These are phyloP conservation scores for Lumnitzera littorea DNA, from an alignment of 345 rosid genomes.

Conservation along the genomic window DNA sequence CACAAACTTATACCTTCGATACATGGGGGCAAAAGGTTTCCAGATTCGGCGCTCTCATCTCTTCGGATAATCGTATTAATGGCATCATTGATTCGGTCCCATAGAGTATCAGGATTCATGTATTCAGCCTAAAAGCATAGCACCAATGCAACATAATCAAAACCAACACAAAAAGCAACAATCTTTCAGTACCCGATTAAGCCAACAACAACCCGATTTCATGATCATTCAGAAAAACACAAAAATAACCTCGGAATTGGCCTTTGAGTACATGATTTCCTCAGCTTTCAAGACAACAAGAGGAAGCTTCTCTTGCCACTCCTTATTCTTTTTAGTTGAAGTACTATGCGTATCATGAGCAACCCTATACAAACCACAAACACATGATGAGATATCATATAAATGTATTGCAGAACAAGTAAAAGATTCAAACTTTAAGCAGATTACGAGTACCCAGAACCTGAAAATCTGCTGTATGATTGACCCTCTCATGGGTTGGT, in stretches of 20 bases:
- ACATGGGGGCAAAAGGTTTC: constrained; percentile 91
- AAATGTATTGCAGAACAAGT: constrained; percentile 7
- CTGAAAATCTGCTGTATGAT: constrained; percentile 89
- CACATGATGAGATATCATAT: constrained; percentile 14
- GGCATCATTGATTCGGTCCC: constrained; percentile 95
- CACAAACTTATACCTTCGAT: constrained; percentile 64
- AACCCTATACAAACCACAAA: constrained; percentile 43
- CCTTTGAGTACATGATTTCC: constrained; percentile 97
- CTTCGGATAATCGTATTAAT: constrained; percentile 81
- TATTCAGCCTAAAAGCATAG: constrained; percentile 61
- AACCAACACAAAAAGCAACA: constrained; percentile 1
- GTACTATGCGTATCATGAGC: constrained; percentile 53
- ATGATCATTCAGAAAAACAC: constrained; percentile 4
- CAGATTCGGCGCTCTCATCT: constrained; percentile 79
- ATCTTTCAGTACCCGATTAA: constrained; percentile 14
- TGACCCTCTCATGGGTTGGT: constrained; percentile 82
- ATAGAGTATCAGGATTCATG: constrained; percentile 57
- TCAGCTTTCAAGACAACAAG: constrained; percentile 76
- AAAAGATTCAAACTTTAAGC: constrained; percentile 1
- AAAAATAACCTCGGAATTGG: constrained; percentile 79
- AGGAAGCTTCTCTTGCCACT: constrained; percentile 91
- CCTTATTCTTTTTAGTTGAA: constrained; percentile 71
- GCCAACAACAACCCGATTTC: constrained; percentile 6
- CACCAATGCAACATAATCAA: constrained; percentile 3
- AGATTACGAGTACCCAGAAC: constrained; percentile 32